phyloP scores from a whole-genome alignment of 1,284 basidiomycete species.

The Cutaneotrichosporon mucoides region DNA sequence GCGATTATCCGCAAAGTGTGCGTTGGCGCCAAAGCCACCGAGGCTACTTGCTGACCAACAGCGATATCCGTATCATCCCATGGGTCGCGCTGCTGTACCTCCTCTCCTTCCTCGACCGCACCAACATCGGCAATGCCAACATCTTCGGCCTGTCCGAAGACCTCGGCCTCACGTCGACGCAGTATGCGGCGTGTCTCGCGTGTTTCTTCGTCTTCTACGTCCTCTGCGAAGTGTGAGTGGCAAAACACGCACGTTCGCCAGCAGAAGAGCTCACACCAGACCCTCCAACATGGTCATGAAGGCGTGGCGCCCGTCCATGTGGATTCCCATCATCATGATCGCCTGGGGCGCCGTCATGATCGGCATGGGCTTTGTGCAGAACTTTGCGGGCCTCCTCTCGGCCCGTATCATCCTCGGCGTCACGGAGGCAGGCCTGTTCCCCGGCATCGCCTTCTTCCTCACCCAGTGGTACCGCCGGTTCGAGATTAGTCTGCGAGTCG shows the following conservation, averaged over 20 bases:
- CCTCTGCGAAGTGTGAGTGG: slow-evolving; percentile 10
- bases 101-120: slow-evolving; percentile 66
- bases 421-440: slow-evolving; percentile 43
- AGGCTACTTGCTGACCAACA: background rate
- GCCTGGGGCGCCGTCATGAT: slow-evolving; percentile 49
- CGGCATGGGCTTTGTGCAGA: slow-evolving; percentile 47
- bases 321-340: slow-evolving; percentile 38
- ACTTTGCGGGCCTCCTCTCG: slow-evolving; percentile 41
- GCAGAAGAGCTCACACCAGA: no score
- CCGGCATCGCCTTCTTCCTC: slow-evolving; percentile 39
- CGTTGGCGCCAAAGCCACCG: background rate
- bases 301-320: slow-evolving; percentile 30
- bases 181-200: slow-evolving; percentile 34
- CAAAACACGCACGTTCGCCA: no score
- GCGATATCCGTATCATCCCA: slow-evolving; percentile 30
- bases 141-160: slow-evolving; percentile 32
- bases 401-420: slow-evolving; percentile 38
- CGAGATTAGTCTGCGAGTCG: slow-evolving; percentile 36
- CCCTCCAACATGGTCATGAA: slow-evolving; percentile 60
- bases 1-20: slow-evolving; percentile 12
- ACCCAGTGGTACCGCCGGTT: slow-evolving; percentile 39
- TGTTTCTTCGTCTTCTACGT: slow-evolving; percentile 46
- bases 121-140: slow-evolving; percentile 60
- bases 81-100: slow-evolving; percentile 59
- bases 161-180: slow-evolving; percentile 22